Percentiles rank a stretch among this genome's conserved stretches.
Conservation (phyloP, 768 basidiomycete species). For the Dacryopinax primogenitus region DNA sequence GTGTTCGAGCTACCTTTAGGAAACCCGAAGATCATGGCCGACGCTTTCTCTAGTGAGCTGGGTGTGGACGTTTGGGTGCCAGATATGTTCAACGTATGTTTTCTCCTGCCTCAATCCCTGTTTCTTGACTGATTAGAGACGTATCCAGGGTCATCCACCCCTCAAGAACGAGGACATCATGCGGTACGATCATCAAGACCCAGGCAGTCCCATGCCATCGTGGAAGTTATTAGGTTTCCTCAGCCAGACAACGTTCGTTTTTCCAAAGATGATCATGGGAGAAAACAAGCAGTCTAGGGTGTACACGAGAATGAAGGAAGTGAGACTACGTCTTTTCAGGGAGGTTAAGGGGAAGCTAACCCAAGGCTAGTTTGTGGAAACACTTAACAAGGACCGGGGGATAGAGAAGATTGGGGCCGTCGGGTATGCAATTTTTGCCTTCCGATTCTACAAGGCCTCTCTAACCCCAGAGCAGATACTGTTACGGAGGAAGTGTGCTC, state of each 20-base stretch:
- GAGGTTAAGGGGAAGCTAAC: no score
- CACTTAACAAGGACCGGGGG: slow-evolving; percentile 29
- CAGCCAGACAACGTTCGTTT: neutral
- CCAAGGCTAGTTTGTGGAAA: slow-evolving; percentile 27
- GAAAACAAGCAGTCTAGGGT: neutral
- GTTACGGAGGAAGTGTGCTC: neutral
- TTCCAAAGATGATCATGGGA: neutral
- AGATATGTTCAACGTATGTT: slow-evolving; percentile 4
- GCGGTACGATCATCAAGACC: slow-evolving; percentile 2
- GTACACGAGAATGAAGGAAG: neutral
- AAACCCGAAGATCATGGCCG: slow-evolving; percentile 47
- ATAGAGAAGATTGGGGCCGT: slow-evolving; percentile 34
- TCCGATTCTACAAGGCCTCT: neutral
- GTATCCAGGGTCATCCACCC: neutral
- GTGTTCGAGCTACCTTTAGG: slow-evolving; percentile 41
- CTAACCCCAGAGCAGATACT: neutral
- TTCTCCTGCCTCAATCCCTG: neutral
- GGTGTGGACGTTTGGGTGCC: slow-evolving; percentile 3
- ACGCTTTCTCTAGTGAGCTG: slow-evolving; percentile 33
- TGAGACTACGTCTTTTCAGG: neutral
- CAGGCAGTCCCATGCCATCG: neutral
- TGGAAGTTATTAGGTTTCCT: neutral
- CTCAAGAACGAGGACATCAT: neutral
- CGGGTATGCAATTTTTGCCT: slow-evolving; percentile 34
- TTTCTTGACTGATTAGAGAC: neutral